These are phyloP conservation scores for Gelatoporia subvermispora DNA, from an alignment of 768 basidiomycete genomes.

Conservation along the genomic window DNA sequence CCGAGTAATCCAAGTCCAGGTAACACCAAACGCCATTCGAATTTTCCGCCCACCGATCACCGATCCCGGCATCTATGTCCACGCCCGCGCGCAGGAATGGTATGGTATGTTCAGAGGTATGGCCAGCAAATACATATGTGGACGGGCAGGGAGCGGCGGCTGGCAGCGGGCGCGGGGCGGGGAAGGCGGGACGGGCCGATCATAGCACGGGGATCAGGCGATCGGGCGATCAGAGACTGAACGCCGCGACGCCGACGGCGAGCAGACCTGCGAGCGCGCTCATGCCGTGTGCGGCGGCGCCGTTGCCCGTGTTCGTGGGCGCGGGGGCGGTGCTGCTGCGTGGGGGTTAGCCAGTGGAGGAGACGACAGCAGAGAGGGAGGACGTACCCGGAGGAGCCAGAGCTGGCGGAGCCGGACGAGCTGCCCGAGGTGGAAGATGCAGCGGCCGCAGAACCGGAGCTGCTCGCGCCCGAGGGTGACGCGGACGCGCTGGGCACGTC, in stretches of 20 bases:
- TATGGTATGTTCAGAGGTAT: too few species aligned
- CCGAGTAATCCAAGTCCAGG: too few species aligned
- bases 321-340: conserved; percentile 1
- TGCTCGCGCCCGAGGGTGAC: not conserved
- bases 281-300: conserved; percentile 24
- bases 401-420: not conserved
- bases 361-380: not conserved
- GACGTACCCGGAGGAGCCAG: not conserved
- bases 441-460: conserved; percentile 12
- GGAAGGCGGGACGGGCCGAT: too few species aligned
- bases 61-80: too few species aligned
- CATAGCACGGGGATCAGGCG: too few species aligned
- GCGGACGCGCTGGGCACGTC: conserved; percentile 22
- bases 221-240: conserved; percentile 36
- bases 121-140: too few species aligned
- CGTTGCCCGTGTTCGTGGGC: conserved; percentile 13
- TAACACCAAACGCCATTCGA: too few species aligned
- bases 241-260: conserved; percentile 39
- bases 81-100: too few species aligned
- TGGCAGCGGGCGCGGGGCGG: too few species aligned
- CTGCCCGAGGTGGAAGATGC: not conserved
- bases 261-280: conserved; percentile 37
- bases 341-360: not conserved
- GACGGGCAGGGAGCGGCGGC: too few species aligned
- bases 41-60: too few species aligned